Percentiles rank a stretch among this genome's conserved stretches.
Evolutionary conservation across 352 stramenopile species (phyloP).

Genomic region (Pythium utonaiense): DNA sequence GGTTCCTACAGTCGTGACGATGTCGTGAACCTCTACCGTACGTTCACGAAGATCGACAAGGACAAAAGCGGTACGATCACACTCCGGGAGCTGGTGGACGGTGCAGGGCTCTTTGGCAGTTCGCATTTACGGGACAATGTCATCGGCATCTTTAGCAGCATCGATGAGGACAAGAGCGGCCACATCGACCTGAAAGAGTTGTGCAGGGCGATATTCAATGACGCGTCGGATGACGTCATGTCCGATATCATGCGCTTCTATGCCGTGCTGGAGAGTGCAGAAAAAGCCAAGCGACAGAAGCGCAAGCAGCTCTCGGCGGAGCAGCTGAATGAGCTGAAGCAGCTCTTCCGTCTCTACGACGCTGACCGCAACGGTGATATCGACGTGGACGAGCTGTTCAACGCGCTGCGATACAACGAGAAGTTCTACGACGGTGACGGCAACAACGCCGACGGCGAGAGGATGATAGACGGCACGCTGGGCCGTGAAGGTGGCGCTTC

Average conservation of each 20-base stretch:
- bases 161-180: conserved; percentile 74
- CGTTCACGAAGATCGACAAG: conserved; percentile 68
- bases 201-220: conserved; percentile 52
- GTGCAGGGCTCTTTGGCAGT: conserved; percentile 54
- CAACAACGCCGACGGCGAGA: neutral
- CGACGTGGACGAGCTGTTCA: conserved; percentile 64
- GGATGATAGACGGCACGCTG: neutral
- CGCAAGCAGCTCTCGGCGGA: conserved; percentile 53
- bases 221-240: conserved; percentile 34
- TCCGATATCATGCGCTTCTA: conserved; percentile 60
- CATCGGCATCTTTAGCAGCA: conserved; percentile 70
- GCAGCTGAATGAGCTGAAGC: conserved; percentile 55
- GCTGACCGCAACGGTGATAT: conserved; percentile 64
- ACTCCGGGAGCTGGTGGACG: conserved; percentile 52
- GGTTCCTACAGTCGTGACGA: conserved; percentile 62
- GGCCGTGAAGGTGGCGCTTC: neutral
- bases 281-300: conserved; percentile 43
- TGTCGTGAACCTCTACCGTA: conserved; percentile 67
- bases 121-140: conserved; percentile 67
- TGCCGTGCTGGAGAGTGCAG: conserved; percentile 43
- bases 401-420: conserved; percentile 64
- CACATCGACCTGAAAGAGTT: conserved; percentile 72
- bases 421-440: conserved; percentile 55
- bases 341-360: conserved; percentile 75
- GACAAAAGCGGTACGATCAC: conserved; percentile 69